Conservation (phyloP, 2,329 filamentous ascomycete species). For the Stemphylium lycopersici region DNA sequence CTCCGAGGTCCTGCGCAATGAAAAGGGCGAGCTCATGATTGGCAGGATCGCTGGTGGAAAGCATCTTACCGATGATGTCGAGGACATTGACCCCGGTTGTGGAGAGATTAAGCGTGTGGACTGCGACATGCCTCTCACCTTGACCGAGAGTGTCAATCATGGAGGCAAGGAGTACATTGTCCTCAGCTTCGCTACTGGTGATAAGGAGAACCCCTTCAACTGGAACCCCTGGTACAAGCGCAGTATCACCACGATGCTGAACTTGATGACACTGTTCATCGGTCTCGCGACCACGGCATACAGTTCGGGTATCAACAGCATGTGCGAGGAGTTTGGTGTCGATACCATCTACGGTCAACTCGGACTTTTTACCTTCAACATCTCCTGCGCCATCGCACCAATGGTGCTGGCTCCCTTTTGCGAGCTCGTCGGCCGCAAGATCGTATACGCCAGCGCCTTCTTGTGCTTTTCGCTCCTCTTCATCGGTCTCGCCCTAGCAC, state of each 20-base stretch:
- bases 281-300: constrained; percentile 36
- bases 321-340: constrained; percentile 35
- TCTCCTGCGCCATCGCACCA: constrained; percentile 34
- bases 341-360: constrained; percentile 31
- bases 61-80: constrained; percentile 24
- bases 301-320: constrained; percentile 34
- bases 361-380: constrained; percentile 37
- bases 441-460: constrained; percentile 33
- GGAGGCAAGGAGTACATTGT: constrained; percentile 35
- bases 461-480: constrained; percentile 36
- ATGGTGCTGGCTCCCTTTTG: constrained; percentile 37
- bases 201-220: constrained; percentile 36
- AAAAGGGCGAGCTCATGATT: constrained; percentile 32
- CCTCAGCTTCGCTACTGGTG: constrained; percentile 33
- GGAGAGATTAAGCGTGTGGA: constrained; percentile 33
- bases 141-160: constrained; percentile 35
- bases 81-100: constrained; percentile 33
- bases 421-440: constrained; percentile 34
- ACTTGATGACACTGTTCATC: constrained; percentile 37
- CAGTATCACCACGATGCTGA: constrained; percentile 35
- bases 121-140: constrained; percentile 36
- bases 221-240: constrained; percentile 40
- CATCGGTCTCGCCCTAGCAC: constrained; percentile 34
- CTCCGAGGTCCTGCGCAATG: constrained; percentile 27
- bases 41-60: constrained; percentile 34